phyloP scores from a whole-genome alignment of 768 basidiomycete species.

The Epithele typhae region DNA sequence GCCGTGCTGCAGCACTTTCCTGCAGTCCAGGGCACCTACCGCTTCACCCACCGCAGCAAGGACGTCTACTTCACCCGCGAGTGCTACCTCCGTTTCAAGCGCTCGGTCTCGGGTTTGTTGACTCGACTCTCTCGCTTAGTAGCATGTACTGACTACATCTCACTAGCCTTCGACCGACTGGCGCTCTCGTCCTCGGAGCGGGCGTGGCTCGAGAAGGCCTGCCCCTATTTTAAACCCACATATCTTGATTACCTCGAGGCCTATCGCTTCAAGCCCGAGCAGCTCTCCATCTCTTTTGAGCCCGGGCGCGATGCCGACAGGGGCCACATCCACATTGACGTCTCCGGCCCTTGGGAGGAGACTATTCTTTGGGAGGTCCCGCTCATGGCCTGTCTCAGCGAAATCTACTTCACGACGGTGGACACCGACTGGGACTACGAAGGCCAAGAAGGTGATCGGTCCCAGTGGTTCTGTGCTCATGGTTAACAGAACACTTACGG shows the following conservation, averaged over 20 bases:
- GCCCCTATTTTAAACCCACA: constrained; percentile 64
- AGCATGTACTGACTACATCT: background rate
- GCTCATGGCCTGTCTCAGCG: constrained; percentile 87
- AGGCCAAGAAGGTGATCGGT: constrained; percentile 62
- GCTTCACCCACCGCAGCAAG: constrained; percentile 75
- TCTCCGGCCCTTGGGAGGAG: constrained; percentile 71
- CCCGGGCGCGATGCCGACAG: constrained; percentile 31
- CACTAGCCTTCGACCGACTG: constrained; percentile 65
- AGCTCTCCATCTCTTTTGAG: constrained; percentile 62
- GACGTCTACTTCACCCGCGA: constrained; percentile 60
- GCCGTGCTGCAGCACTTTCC: constrained; percentile 79
- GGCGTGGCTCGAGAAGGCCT: constrained; percentile 58
- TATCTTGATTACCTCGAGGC: constrained; percentile 76
- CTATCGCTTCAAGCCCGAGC: constrained; percentile 71
- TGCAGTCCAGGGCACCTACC: constrained; percentile 63
- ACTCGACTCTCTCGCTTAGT: background rate
- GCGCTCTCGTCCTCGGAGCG: constrained; percentile 57
- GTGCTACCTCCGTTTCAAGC: constrained; percentile 57
- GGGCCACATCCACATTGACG: constrained; percentile 59
- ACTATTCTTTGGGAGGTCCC: constrained; percentile 96
- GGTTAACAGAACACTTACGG: too few species aligned
- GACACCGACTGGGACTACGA: constrained; percentile 82
- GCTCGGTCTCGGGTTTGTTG: constrained; percentile 50
- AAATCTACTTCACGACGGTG: constrained; percentile 77
- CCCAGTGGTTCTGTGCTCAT: background rate